Percentiles rank a stretch among this genome's conserved stretches.
phyloP scores from a whole-genome alignment of 169 alveolate genomes.

The Blepharisma undulans region DNA sequence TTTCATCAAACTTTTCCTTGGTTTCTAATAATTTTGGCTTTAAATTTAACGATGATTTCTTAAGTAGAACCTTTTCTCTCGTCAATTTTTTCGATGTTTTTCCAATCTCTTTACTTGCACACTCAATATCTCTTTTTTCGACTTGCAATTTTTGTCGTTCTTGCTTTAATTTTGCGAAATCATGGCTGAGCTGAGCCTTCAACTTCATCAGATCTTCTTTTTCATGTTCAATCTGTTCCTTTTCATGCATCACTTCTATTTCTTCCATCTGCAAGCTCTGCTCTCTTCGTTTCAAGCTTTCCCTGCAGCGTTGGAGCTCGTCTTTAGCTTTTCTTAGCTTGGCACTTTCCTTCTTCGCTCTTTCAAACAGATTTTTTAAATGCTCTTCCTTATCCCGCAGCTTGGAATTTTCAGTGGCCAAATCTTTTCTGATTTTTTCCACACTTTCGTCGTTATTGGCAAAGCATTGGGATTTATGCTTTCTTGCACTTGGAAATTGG shows the following conservation, averaged over 20 bases:
- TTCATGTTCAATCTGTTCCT: background rate
- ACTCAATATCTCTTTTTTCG: slow-evolving; percentile 20
- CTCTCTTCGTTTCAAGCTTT: slow-evolving; percentile 28
- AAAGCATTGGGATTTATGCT: background rate
- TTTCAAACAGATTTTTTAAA: slow-evolving; percentile 19
- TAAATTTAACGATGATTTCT: background rate
- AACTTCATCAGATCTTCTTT: background rate
- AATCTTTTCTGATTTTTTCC: background rate
- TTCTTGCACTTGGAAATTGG: background rate
- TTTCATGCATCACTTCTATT: background rate
- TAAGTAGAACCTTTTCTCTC: slow-evolving; percentile 24
- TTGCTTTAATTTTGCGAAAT: slow-evolving; percentile 25
- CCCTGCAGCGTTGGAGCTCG: slow-evolving; percentile 19
- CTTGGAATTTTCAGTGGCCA: background rate
- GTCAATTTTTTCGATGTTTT: background rate
- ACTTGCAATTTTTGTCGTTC: slow-evolving; percentile 1
- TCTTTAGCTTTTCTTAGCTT: slow-evolving; percentile 34
- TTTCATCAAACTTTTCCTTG: background rate
- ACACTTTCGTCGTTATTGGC: background rate
- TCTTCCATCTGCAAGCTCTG: slow-evolving; percentile 40
- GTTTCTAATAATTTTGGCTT: background rate
- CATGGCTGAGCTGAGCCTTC: slow-evolving; percentile 27
- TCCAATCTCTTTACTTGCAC: slow-evolving; percentile 18
- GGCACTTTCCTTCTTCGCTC: slow-evolving; percentile 29
- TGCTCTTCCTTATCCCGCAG: slow-evolving; percentile 26